These are phyloP conservation scores for Parachlorella kessleri DNA, from an alignment of 139 green algal species.

Conservation along the genomic window DNA sequence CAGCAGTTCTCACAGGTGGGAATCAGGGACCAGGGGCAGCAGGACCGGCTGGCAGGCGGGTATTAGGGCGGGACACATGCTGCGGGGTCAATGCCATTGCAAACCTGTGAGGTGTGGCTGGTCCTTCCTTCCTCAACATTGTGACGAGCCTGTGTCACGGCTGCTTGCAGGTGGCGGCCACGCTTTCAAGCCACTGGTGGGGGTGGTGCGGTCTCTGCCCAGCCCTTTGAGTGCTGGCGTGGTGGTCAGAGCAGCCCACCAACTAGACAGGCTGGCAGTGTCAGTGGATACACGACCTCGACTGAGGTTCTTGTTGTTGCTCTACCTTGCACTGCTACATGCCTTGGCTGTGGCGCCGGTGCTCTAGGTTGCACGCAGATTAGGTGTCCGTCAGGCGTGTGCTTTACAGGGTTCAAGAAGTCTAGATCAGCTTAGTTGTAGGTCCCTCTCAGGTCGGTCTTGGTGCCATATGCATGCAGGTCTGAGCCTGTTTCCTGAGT, in stretches of 20 bases:
- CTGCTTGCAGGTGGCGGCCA: slow-evolving; percentile 5
- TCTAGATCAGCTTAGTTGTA: no score
- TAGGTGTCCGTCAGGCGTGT: no score
- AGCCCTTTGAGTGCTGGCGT: slow-evolving; percentile 23
- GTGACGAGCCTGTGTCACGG: neutral
- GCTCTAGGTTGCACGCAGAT: no score
- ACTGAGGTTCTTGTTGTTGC: slow-evolving; percentile 17
- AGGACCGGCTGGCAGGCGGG: neutral
- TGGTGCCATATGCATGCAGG: no score
- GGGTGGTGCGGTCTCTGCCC: slow-evolving; percentile 41
- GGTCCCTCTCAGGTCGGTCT: no score
- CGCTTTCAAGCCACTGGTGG: slow-evolving; percentile 51
- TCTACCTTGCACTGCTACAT: slow-evolving; percentile 57
- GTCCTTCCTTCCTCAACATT: neutral
- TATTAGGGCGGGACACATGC: neutral
- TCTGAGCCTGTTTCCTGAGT: no score
- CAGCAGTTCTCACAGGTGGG: slow-evolving; percentile 45
- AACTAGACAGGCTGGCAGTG: slow-evolving; percentile 44
- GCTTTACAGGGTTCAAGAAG: no score
- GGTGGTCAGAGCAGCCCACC: slow-evolving; percentile 24
- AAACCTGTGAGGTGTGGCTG: neutral
- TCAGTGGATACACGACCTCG: slow-evolving; percentile 40
- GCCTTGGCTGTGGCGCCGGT: slow-evolving; percentile 31
- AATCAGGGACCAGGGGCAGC: neutral
- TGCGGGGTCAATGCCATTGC: neutral